Conservation (phyloP, 164 flowering plant genomes). For the Tetrastigma voinierianum region DNA sequence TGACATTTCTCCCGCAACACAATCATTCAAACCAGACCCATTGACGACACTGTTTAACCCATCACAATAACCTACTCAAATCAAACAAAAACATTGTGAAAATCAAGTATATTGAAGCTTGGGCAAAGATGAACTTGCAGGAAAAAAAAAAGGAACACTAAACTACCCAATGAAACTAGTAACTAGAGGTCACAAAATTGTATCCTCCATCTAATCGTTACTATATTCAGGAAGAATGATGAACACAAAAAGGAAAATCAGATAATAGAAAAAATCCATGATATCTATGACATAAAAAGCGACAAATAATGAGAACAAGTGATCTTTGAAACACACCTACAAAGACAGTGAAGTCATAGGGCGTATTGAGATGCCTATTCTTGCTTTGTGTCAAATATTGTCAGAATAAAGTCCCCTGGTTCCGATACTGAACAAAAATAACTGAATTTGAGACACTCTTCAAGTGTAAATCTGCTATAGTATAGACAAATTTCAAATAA, state of each 20-base stretch:
- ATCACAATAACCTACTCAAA: slow-evolving; percentile 69
- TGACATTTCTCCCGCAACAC: slow-evolving; percentile 60
- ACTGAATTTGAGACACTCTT: slow-evolving; percentile 64
- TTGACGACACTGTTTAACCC: slow-evolving; percentile 67
- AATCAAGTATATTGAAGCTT: too few species aligned
- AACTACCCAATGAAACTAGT: too few species aligned
- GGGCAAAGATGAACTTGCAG: too few species aligned
- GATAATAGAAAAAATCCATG: too few species aligned
- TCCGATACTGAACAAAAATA: slow-evolving; percentile 64
- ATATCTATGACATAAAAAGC: not conserved
- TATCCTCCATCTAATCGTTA: too few species aligned
- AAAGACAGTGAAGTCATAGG: slow-evolving; percentile 66
- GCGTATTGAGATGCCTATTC: slow-evolving; percentile 62
- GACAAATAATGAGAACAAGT: not conserved
- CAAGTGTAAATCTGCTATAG: slow-evolving; percentile 60
- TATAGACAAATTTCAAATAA: slow-evolving; percentile 68
- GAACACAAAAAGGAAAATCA: too few species aligned
- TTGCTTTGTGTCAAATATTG: slow-evolving; percentile 52
- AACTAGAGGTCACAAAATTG: too few species aligned
- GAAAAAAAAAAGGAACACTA: too few species aligned
- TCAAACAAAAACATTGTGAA: too few species aligned
- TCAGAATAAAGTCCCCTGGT: slow-evolving; percentile 74
- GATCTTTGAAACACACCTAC: slow-evolving; percentile 43
- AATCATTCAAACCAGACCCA: slow-evolving; percentile 79
- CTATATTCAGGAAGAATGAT: too few species aligned